Percentiles rank a stretch among this genome's conserved stretches.
phyloP scores from a whole-genome alignment of 2,329 filamentous ascomycete species.

The Colletotrichum orbiculare region DNA sequence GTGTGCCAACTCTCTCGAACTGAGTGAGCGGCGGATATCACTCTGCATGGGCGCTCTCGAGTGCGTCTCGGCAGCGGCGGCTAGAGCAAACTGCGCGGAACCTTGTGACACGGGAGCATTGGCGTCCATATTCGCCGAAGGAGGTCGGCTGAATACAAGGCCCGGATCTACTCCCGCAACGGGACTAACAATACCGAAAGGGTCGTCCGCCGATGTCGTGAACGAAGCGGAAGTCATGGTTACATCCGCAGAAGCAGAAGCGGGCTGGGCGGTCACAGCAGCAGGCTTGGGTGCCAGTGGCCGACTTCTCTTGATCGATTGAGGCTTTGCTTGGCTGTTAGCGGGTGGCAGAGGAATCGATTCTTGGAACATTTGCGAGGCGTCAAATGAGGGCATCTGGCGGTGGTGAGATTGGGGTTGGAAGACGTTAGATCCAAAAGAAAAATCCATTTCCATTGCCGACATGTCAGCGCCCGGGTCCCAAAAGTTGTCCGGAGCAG shows the following conservation, averaged over 20 bases:
- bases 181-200: slow-evolving; percentile 60
- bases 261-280: slow-evolving; percentile 42
- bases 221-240: slow-evolving; percentile 55
- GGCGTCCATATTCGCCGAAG: slow-evolving; percentile 58
- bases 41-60: slow-evolving; percentile 43
- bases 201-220: slow-evolving; percentile 58
- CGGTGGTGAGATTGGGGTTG: slow-evolving; percentile 54
- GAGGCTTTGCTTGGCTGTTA: slow-evolving; percentile 38
- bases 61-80: slow-evolving; percentile 31
- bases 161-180: slow-evolving; percentile 68
- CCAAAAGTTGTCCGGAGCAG: slow-evolving; percentile 67
- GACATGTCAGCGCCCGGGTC: slow-evolving; percentile 61
- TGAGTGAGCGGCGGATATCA: slow-evolving; percentile 58
- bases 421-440: slow-evolving; percentile 57
- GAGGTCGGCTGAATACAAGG: slow-evolving; percentile 65
- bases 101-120: slow-evolving; percentile 41
- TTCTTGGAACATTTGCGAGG: slow-evolving; percentile 66
- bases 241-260: slow-evolving; percentile 24
- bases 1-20: slow-evolving; percentile 55
- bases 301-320: slow-evolving; percentile 55
- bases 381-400: slow-evolving; percentile 63
- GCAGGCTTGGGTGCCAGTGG: slow-evolving; percentile 63
- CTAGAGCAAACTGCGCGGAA: slow-evolving; percentile 37
- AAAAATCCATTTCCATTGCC: slow-evolving; percentile 71
- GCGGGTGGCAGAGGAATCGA: slow-evolving; percentile 47